Conservation (phyloP, 179 eudicot genomes). For the Silene coronaria region DNA sequence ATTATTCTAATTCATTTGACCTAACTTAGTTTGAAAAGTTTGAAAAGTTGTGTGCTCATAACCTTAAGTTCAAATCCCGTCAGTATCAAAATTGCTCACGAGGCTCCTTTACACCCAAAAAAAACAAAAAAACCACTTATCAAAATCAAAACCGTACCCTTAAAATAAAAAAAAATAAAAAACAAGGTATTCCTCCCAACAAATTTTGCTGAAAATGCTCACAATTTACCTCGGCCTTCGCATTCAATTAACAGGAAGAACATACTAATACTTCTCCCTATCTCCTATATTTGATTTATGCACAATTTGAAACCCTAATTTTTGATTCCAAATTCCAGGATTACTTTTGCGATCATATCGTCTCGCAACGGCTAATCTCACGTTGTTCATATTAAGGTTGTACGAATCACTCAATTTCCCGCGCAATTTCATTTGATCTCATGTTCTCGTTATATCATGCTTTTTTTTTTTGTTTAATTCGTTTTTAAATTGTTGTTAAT, state of each 20-base stretch:
- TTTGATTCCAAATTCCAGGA: neutral
- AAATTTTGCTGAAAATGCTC: constrained; percentile 21
- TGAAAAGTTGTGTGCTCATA: no score
- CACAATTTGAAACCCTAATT: constrained; percentile 16
- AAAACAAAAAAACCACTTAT: no score
- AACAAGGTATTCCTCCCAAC: neutral
- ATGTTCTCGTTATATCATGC: neutral
- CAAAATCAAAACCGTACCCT: no score
- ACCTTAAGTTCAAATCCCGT: no score
- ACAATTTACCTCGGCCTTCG: neutral
- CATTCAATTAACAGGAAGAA: neutral
- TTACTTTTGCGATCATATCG: neutral
- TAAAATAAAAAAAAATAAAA: neutral
- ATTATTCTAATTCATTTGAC: no score
- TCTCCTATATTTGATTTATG: constrained; percentile 1
- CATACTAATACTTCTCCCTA: neutral
- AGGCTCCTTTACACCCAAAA: no score
- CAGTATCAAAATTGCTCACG: no score
- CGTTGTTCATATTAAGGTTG: constrained; percentile 1
- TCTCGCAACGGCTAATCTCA: neutral
- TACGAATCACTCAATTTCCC: neutral
- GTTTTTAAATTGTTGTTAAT: neutral
- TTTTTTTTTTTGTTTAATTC: neutral
- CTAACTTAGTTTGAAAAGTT: no score
- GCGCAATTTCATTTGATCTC: constrained; percentile 7